Evolutionary conservation across 306 rosid species (phyloP), one percentile per base, ranked within the genome.

Genomic region (Carpinus fangiana): DNA sequence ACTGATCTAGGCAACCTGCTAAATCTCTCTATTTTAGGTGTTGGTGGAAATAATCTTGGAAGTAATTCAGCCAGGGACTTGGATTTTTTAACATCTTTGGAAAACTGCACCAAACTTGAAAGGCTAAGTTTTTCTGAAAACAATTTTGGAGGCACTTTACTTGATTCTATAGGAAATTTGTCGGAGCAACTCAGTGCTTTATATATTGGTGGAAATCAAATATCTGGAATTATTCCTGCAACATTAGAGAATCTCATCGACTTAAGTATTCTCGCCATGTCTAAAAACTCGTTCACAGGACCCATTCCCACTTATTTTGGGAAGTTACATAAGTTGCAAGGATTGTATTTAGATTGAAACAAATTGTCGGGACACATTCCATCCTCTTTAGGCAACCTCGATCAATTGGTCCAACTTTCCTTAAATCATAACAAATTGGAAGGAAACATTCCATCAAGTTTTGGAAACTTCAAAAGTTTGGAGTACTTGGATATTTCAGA

Each of bases 101-200:
- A 31, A 55, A 82, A 86, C 4, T 72, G 82, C 55, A 88, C 81
- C 74, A 23, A 31, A 17, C 41, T 86, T 70, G 0, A 50, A n/a
- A 0, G 0, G 0, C 4, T 88, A 0, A 17, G 4, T 45, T 38
- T 88, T 2, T 1, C 53, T 2, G 0, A 0, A 0, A 86, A 88
- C 64, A 82, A 77, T 7, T 88, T 88, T 67, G 85, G 86, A 67
- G 89, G 88, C 26, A 60, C 5, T 43, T 75, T 88, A 16, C 87
- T 87, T 2, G 43, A 72, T 0, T 53, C 68, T 2, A 12, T 80
- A 12, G 84, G 75, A 43, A 86, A 88, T 31, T 31, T 31, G 34
- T 31, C 34, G 34, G 1, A 0, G 34, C 34, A 31, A 31, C 34
- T 31, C 2, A 1, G 2, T 31, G 2, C 34, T 31, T 31, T 31